Percentiles rank a stretch among this genome's conserved stretches.
Conservation (phyloP, 768 basidiomycete genomes). For the Pleurotus sapidus region DNA sequence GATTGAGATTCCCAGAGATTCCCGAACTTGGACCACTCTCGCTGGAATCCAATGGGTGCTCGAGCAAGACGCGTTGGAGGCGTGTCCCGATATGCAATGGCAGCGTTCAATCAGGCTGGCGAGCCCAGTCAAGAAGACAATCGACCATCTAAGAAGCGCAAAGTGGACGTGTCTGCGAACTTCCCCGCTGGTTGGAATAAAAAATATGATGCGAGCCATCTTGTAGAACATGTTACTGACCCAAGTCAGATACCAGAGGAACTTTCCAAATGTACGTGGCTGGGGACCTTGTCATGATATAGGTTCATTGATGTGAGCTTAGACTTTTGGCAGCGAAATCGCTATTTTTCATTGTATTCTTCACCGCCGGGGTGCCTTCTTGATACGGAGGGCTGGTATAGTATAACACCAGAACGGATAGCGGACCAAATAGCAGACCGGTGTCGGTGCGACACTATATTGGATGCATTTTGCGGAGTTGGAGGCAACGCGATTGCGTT, state of each 20-base stretch:
- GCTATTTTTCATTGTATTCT: slow-evolving; percentile 78
- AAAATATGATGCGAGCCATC: slow-evolving; percentile 65
- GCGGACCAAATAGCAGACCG: slow-evolving; percentile 91
- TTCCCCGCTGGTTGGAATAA: slow-evolving; percentile 23
- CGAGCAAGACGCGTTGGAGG: not conserved
- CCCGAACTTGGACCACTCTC: no score
- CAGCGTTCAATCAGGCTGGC: not conserved
- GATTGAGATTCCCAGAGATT: no score
- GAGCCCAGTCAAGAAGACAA: not conserved
- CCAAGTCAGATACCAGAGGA: slow-evolving; percentile 69
- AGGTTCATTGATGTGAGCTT: slow-evolving; percentile 2
- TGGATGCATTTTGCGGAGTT: slow-evolving; percentile 97
- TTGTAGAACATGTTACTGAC: slow-evolving; percentile 70
- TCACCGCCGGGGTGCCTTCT: slow-evolving; percentile 72
- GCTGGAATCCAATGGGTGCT: not conserved
- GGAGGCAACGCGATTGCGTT: slow-evolving; percentile 98
- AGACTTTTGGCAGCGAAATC: slow-evolving; percentile 87
- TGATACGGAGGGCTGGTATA: slow-evolving; percentile 98
- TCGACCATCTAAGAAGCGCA: slow-evolving; percentile 17
- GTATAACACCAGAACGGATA: slow-evolving; percentile 91
- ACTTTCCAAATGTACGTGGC: slow-evolving; percentile 76
- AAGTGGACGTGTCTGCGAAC: slow-evolving; percentile 13
- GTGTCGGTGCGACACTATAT: slow-evolving; percentile 78
- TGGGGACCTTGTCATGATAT: not conserved
- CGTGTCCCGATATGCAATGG: not conserved